phyloP scores from a whole-genome alignment of 768 basidiomycete genomes.

The Paxillus ammoniavirescens region DNA sequence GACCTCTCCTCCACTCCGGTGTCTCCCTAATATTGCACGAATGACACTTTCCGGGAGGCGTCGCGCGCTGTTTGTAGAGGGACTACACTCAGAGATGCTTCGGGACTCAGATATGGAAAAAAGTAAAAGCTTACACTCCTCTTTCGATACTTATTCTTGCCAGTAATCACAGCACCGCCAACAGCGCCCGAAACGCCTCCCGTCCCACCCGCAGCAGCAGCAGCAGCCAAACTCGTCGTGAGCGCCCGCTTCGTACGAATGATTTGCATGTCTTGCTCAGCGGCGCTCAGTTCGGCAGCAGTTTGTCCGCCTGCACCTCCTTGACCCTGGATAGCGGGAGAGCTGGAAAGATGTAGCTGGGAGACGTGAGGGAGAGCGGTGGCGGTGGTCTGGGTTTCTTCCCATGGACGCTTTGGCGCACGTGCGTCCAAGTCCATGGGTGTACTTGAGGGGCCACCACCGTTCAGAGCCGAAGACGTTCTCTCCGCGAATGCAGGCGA shows the following conservation, averaged over 20 bases:
- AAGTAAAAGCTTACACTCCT: constrained; percentile 63
- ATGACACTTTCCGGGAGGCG: constrained; percentile 84
- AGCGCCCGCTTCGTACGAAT: constrained; percentile 79
- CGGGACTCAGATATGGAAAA: not conserved
- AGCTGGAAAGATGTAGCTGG: constrained; percentile 23
- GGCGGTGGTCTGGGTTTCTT: constrained; percentile 41
- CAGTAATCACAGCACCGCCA: constrained; percentile 20
- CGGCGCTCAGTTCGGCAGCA: constrained; percentile 54
- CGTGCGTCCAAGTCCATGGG: constrained; percentile 37
- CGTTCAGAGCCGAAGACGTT: constrained; percentile 22
- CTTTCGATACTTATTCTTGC: constrained; percentile 81
- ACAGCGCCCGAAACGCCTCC: constrained; percentile 25
- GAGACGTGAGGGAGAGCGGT: constrained; percentile 20
- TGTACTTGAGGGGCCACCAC: constrained; percentile 19
- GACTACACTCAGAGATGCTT: constrained; percentile 19
- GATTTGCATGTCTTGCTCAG: constrained; percentile 83
- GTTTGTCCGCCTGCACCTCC: constrained; percentile 18
- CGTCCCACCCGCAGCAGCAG: constrained; percentile 36
- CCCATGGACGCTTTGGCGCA: constrained; percentile 78
- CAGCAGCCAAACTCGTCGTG: constrained; percentile 57
- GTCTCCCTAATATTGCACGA: constrained; percentile 87
- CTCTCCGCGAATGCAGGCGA: constrained; percentile 22
- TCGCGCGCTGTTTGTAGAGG: constrained; percentile 62
- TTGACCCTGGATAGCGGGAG: constrained; percentile 9
- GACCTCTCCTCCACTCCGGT: constrained; percentile 85